A percentile compares a stretch with the other conserved stretches of the same genome.
Conservation (phyloP, 495 filamentous ascomycete genomes). For the Aspergillus sclerotiicarbonarius region DNA sequence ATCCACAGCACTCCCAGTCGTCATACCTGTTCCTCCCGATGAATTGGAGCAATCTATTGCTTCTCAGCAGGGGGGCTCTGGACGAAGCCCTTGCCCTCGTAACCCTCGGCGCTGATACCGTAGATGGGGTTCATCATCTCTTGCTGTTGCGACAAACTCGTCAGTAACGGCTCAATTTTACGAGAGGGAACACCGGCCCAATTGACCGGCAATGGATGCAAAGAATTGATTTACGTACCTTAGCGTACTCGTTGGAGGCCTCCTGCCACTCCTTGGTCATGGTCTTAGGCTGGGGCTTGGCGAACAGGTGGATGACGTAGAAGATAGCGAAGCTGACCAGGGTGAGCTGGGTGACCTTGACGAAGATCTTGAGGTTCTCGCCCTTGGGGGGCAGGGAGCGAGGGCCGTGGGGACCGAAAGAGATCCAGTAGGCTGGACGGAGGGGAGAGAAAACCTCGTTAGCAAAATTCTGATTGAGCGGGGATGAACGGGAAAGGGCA, state of each 20-base stretch:
- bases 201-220: neutral
- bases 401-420: constrained; percentile 93
- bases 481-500: constrained; percentile 1
- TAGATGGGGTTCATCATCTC: constrained; percentile 90
- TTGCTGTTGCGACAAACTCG: constrained; percentile 45
- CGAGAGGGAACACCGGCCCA: neutral
- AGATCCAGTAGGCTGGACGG: constrained; percentile 90
- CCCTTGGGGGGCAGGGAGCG: constrained; percentile 77
- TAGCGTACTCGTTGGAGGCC: constrained; percentile 85
- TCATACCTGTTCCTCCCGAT: constrained; percentile 27
- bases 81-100: constrained; percentile 76
- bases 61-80: constrained; percentile 61
- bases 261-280: constrained; percentile 97
- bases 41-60: constrained; percentile 31
- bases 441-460: constrained; percentile 16
- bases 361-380: constrained; percentile 70
- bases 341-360: constrained; percentile 65
- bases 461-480: constrained; percentile 22
- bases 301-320: constrained; percentile 59
- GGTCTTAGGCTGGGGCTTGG: constrained; percentile 69
- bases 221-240: constrained; percentile 52
- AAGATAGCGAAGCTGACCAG: constrained; percentile 63
- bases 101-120: constrained; percentile 76
- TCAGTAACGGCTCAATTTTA: constrained; percentile 10
- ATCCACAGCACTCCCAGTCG: constrained; percentile 17